These are phyloP conservation scores for Mycena metata DNA, from an alignment of 768 basidiomycete genomes.

Conservation along the genomic window DNA sequence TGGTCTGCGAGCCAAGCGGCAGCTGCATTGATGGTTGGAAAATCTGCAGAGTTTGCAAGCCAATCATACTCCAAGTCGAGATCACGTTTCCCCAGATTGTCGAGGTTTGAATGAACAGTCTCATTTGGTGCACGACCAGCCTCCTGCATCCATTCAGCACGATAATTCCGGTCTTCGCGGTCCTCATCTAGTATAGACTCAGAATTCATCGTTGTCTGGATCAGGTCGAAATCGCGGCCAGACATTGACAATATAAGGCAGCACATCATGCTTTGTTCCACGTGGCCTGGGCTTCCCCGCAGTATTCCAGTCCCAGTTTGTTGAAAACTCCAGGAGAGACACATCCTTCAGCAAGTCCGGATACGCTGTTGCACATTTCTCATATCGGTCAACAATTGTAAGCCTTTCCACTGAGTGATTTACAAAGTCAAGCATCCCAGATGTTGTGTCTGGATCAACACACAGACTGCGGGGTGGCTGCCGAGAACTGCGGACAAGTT, in stretches of 20 bases:
- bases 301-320: constrained; percentile 20
- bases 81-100: constrained; percentile 34
- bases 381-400: constrained; percentile 1
- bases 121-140: constrained; percentile 34
- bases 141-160: constrained; percentile 42
- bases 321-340: constrained; percentile 22
- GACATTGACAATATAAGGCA: constrained; percentile 31
- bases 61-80: constrained; percentile 43
- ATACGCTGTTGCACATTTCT: not conserved
- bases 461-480: constrained; percentile 15
- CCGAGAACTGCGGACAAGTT: constrained; percentile 10
- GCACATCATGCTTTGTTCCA: constrained; percentile 13
- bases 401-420: not conserved
- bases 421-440: constrained; percentile 11
- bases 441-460: constrained; percentile 17
- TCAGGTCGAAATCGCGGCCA: constrained; percentile 29
- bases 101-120: constrained; percentile 15
- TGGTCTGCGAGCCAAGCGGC: constrained; percentile 35
- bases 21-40: constrained; percentile 22
- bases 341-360: not conserved
- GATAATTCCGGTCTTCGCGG: constrained; percentile 24
- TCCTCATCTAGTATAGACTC: constrained; percentile 33
- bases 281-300: not conserved
- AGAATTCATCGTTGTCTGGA: constrained; percentile 22
- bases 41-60: constrained; percentile 31